A percentile compares a stretch with the other conserved stretches of the same genome.
Conservation (phyloP, 192 early-diverging fungal genomes). For the Coemansia sp. region DNA sequence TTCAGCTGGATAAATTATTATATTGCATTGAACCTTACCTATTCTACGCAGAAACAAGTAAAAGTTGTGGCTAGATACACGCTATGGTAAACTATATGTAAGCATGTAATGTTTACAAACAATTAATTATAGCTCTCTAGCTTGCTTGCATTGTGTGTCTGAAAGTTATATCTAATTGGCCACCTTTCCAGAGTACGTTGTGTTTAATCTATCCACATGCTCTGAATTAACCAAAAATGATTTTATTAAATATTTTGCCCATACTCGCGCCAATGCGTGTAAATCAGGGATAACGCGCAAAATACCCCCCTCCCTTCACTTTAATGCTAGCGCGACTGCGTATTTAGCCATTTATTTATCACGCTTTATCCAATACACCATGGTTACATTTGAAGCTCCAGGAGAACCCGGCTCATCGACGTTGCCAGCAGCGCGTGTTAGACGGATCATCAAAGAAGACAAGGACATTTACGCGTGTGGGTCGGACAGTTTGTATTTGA, state of each 20-base stretch:
- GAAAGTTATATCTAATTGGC: not conserved
- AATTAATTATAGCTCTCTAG: not conserved
- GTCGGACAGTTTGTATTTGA: slow-evolving; percentile 65
- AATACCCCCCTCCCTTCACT: not conserved
- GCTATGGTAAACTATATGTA: too few relatives aligned
- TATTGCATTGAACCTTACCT: too few relatives aligned
- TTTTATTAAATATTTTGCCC: too few relatives aligned
- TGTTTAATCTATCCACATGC: too few relatives aligned
- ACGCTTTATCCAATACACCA: not conserved
- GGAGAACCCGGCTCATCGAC: slow-evolving; percentile 52
- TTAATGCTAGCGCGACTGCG: not conserved
- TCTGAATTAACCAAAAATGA: too few relatives aligned
- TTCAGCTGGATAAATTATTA: too few relatives aligned
- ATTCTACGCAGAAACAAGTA: too few relatives aligned
- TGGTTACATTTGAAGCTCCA: slow-evolving; percentile 23
- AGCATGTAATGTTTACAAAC: not conserved
- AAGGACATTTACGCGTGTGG: slow-evolving; percentile 69
- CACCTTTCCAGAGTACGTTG: too few relatives aligned
- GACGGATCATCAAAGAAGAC: slow-evolving; percentile 75
- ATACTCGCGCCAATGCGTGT: too few relatives aligned
- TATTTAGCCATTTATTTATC: too few relatives aligned
- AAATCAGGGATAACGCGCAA: not conserved
- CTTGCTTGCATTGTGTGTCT: not conserved
- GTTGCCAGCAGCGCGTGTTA: slow-evolving; percentile 66
- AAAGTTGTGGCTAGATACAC: too few relatives aligned